These are phyloP conservation scores for Leishmania lainsoni DNA, from an alignment of 208 protist species.

Conservation along the genomic window DNA sequence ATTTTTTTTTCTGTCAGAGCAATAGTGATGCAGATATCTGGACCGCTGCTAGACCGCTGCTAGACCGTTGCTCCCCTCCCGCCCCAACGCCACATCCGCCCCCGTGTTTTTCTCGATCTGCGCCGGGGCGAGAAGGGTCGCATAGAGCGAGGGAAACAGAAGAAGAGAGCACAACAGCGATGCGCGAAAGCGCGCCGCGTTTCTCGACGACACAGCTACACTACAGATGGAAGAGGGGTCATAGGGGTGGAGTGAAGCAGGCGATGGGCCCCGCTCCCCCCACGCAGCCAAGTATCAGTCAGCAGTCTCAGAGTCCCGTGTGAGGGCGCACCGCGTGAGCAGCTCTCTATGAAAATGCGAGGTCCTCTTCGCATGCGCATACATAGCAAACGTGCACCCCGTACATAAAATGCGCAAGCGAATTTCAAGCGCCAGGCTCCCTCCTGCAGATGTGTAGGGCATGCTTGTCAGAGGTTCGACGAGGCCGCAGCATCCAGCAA, in stretches of 20 bases:
- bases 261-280: not conserved
- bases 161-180: not conserved
- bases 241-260: not conserved
- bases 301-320: not conserved
- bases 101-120: not conserved
- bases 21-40: not conserved
- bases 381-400: not conserved
- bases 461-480: slow-evolving; percentile 2
- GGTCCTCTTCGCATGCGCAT: not conserved
- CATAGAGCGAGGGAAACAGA: not conserved
- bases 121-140: not conserved
- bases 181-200: not conserved
- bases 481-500: too few relatives aligned
- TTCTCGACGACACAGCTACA: not conserved
- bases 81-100: not conserved
- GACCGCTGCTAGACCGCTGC: too few relatives aligned
- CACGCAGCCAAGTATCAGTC: not conserved
- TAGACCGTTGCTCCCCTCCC: too few relatives aligned
- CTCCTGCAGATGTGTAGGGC: not conserved
- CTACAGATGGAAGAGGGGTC: not conserved
- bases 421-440: not conserved
- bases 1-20: not conserved
- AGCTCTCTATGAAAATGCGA: not conserved
- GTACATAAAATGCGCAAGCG: not conserved
- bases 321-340: not conserved